These are phyloP conservation scores for Pogostemon cablin DNA, from an alignment of 257 asterid species.

Conservation along the genomic window DNA sequence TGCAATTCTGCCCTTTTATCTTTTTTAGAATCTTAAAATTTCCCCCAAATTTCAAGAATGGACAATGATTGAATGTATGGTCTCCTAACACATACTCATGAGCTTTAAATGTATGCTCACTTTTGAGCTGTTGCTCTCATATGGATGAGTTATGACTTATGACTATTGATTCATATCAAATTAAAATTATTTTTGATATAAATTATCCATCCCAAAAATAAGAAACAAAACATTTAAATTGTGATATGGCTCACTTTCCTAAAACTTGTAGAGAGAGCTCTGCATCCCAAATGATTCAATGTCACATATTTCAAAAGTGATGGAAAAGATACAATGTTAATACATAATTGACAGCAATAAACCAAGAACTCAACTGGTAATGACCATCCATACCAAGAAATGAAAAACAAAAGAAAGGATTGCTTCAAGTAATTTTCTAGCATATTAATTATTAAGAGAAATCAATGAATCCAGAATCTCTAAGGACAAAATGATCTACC, in stretches of 20 bases:
- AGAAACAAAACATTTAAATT: no score
- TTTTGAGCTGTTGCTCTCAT: not conserved
- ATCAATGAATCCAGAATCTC: not conserved
- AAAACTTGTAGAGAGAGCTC: not conserved
- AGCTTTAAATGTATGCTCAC: not conserved
- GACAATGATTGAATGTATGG: no score
- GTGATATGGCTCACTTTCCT: no score
- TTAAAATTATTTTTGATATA: no score
- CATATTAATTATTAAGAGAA: no score
- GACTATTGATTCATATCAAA: not conserved
- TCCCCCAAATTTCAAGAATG: not conserved
- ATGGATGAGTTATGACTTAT: not conserved
- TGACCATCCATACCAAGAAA: not conserved
- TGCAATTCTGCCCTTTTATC: conserved; percentile 30
- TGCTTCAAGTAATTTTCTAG: no score
- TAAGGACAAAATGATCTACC: conserved; percentile 78
- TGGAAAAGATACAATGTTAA: not conserved
- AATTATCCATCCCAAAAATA: no score
- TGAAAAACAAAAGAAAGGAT: no score
- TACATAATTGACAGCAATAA: conserved; percentile 11
- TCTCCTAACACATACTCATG: not conserved
- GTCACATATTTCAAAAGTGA: not conserved
- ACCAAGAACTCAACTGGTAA: not conserved
- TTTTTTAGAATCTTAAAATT: not conserved
- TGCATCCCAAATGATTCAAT: not conserved